Evolutionary conservation across 2,329 filamentous ascomycete genomes (phyloP), one percentile per base, ranked within the genome.

Genomic region (Colletotrichum caudatum): DNA sequence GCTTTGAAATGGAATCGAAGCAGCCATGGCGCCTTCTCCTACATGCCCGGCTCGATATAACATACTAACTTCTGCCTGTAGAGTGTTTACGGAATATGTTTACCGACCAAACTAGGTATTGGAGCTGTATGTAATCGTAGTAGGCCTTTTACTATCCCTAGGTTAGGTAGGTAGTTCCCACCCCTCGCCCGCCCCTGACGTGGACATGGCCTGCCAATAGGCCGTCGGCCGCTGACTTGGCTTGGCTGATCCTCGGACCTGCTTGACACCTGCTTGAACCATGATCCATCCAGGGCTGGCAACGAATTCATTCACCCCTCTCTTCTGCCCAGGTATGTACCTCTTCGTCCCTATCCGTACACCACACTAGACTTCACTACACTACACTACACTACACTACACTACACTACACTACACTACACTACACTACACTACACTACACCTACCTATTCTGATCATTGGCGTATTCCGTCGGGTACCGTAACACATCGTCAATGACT

Each of bases 131-230:
- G 2, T 39, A 14, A 41, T n/a, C n/a, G n/a, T 14, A 5, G 44
- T 26, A 8, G 37, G 18, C 51, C 2, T 12, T 12, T 9, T 7
- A 18, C 16, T 29, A n/a, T 35, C 5, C 18, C 26, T 56, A n/a
- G 29, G 29, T 3, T 29, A 29, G 29, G 29, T 29, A 29, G 29
- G 2, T 4, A 29, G 3, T 35, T 35, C 7, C 51, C 6, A n/a
- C 50, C 37, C 56, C 37, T 26, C 56, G 56, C n/a, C 37, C 56
- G 56, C n/a, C 37, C 56, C n/a, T 57, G 37, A 51, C 60, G 46
- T 41, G 57, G 56, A 56, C 48, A n/a, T 65, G 70, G 70, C 44
- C 70, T 65, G 23, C n/a, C 3, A 66, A 57, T 37, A 29, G 70
- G 67, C 67, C 70, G 67, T 71, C 67, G 66, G 65, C 61, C 29